A percentile compares a stretch with the other conserved stretches of the same genome.
Evolutionary conservation across 1,139 yeast species (phyloP).

Genomic region (Candida sanyaensis): DNA sequence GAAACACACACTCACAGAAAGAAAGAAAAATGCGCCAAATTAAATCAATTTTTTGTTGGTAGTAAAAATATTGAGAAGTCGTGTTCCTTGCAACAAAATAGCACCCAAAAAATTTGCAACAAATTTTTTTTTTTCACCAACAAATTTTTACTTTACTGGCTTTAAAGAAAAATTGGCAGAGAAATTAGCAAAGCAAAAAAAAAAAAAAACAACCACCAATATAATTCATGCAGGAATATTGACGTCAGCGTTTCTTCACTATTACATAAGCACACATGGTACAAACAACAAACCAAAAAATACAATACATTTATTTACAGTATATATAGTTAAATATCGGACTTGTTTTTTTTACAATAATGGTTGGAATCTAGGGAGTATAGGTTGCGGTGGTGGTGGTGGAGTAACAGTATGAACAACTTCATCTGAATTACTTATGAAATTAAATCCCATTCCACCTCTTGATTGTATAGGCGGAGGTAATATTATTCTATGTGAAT

Average conservation of each 20-base stretch:
- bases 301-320: not conserved
- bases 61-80: not conserved
- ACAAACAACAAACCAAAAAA: not conserved
- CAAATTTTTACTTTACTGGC: not conserved
- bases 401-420: slow-evolving; percentile 21
- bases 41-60: not conserved
- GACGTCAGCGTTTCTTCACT: slow-evolving; percentile 10
- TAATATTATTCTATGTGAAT: slow-evolving; percentile 25
- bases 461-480: slow-evolving; percentile 31
- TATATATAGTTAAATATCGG: too few species aligned
- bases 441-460: slow-evolving; percentile 6
- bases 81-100: not conserved
- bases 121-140: slow-evolving; percentile 1
- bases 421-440: slow-evolving; percentile 14
- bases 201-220: not conserved
- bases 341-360: slow-evolving; percentile 22
- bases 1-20: too few species aligned
- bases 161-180: not conserved
- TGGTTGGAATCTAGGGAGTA: slow-evolving; percentile 41
- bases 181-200: not conserved
- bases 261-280: not conserved
- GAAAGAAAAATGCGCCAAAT: too few species aligned
- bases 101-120: slow-evolving; percentile 1
- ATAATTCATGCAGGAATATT: slow-evolving; percentile 6
- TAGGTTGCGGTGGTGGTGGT: slow-evolving; percentile 28